Evolutionary conservation across 148 eudicot species (phyloP).

Genomic region (Persicaria maculosa): DNA sequence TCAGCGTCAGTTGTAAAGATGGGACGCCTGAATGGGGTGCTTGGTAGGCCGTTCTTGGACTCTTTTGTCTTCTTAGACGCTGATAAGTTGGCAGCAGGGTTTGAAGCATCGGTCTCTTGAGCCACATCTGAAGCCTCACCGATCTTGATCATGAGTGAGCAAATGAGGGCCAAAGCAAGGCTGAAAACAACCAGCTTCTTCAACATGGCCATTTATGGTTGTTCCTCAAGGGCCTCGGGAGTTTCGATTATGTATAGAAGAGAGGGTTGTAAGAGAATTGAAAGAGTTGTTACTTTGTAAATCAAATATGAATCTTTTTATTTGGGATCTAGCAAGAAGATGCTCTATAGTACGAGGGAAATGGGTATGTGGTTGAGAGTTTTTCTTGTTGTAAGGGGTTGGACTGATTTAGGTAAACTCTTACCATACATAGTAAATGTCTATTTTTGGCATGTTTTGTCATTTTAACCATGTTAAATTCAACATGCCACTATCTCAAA

Average conservation of each 20-base stretch:
- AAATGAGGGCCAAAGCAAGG: conserved; percentile 13
- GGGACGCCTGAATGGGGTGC: neutral
- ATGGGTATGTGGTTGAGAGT: neutral
- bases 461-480: neutral
- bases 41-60: neutral
- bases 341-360: neutral
- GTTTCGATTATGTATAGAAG: neutral
- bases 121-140: neutral
- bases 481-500: neutral
- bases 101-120: neutral
- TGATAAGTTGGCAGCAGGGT: neutral
- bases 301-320: neutral
- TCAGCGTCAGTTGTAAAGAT: neutral
- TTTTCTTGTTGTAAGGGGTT: neutral
- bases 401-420: neutral
- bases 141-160: conserved; percentile 11
- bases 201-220: conserved; percentile 10
- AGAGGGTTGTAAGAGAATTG: neutral
- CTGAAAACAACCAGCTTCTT: conserved; percentile 12
- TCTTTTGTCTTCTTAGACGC: neutral
- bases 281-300: neutral
- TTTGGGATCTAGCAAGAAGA: neutral
- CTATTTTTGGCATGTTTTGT: neutral
- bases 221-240: neutral
- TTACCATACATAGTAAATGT: neutral